phyloP scores from a whole-genome alignment of 2,329 filamentous ascomycete species.

The Xylariaceae sp. region DNA sequence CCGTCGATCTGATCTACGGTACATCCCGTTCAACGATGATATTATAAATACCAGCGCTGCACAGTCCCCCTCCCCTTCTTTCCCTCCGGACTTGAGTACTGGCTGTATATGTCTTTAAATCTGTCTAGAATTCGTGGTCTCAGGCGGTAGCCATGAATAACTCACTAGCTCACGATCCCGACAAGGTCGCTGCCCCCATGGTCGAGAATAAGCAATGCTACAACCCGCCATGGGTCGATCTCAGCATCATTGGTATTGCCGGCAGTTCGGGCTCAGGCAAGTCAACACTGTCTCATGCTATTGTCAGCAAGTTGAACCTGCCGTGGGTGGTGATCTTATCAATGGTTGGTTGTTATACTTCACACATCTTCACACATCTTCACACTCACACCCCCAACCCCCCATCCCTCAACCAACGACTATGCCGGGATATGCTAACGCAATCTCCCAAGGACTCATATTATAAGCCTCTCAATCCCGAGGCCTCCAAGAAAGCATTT shows the following conservation, averaged over 20 bases:
- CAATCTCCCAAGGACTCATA: conserved; percentile 70
- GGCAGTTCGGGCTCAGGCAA: conserved; percentile 95
- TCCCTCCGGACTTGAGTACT: neutral
- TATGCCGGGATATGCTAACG: conserved; percentile 15
- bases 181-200: conserved; percentile 39
- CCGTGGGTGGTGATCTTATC: conserved; percentile 98
- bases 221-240: conserved; percentile 89
- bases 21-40: neutral
- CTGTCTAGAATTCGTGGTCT: conserved; percentile 7
- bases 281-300: conserved; percentile 86
- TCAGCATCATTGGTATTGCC: conserved; percentile 93
- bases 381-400: neutral
- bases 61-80: too few species aligned
- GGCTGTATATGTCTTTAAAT: conserved; percentile 12
- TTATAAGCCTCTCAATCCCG: conserved; percentile 81
- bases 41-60: too few species aligned
- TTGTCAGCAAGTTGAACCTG: conserved; percentile 81
- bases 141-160: conserved; percentile 27
- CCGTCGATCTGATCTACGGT: neutral
- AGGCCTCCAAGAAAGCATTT: conserved; percentile 76
- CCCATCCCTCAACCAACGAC: too few species aligned
- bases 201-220: conserved; percentile 63
- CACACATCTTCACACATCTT: neutral
- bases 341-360: conserved; percentile 57
- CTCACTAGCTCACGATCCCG: conserved; percentile 27